A percentile compares a stretch with the other conserved stretches of the same genome.
Conservation (phyloP, 2,329 filamentous ascomycete species). For the Exophiala oligosperma region DNA sequence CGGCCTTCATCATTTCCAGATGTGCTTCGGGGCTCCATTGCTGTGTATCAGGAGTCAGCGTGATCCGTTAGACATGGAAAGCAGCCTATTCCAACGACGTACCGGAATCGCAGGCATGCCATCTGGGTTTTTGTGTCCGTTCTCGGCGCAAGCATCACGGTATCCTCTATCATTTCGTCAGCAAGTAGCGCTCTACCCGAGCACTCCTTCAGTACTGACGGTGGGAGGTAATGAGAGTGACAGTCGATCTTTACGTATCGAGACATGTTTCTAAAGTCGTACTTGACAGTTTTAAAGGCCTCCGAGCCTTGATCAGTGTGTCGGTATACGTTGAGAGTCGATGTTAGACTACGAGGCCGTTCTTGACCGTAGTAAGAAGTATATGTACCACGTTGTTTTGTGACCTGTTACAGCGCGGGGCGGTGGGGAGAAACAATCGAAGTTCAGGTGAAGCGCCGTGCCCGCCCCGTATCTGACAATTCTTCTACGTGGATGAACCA, state of each 20-base stretch:
- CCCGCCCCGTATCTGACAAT: neutral
- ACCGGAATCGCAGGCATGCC: slow-evolving; percentile 28
- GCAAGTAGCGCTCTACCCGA: neutral
- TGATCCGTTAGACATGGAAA: neutral
- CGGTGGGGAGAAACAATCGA: neutral
- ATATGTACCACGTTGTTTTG: neutral
- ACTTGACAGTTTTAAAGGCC: neutral
- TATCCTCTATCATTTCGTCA: slow-evolving; percentile 18
- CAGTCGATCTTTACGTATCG: slow-evolving; percentile 26
- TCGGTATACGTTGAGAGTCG: neutral
- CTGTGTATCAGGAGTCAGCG: slow-evolving; percentile 25
- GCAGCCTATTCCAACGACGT: neutral
- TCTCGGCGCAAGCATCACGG: slow-evolving; percentile 24
- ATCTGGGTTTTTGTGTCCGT: slow-evolving; percentile 28
- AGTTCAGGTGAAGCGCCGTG: too few relatives aligned
- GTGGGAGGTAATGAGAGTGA: slow-evolving; percentile 27
- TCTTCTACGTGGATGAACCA: neutral
- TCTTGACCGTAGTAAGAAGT: neutral
- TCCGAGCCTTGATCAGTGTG: neutral
- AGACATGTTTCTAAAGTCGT: slow-evolving; percentile 9
- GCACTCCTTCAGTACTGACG: slow-evolving; percentile 11
- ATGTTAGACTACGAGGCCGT: neutral
- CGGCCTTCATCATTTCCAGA: slow-evolving; percentile 51
- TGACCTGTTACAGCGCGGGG: neutral
- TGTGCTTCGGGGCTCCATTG: slow-evolving; percentile 50